Base-by-base conservation (phyloP, 2,329 filamentous ascomycete species). In the Grosmannia huntii region DNA sequence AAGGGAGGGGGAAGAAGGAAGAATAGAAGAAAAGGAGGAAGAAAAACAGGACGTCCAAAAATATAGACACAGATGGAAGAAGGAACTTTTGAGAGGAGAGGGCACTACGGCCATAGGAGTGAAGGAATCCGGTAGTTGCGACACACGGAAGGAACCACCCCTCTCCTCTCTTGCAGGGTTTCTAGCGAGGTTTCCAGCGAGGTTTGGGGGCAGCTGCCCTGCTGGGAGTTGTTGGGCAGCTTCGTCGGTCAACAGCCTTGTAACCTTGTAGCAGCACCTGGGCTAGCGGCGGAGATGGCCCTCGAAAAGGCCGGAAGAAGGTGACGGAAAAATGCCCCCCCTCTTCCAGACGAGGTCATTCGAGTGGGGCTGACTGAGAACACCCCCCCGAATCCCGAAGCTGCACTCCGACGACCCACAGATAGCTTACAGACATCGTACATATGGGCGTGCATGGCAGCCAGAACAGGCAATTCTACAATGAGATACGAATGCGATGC, bases 341-440 rank as follows among this genome's bases (percentile, higher is more conserved):
- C 33, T 5, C 31, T 7, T n/a, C 36, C 36, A 38, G 36, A 6
- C 33, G 33, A 16, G 57, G 56, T 55, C 50, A 57, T 55, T 54
- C 38, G 52, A 36, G 62, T 63, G 62, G 62, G 61, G 60, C 60
- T 59, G 55, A 59, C 57, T 62, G 57, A 58, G 57, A 56, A 36
- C 38, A 55, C 31, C 51, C 27, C 49, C 54, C 57, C 49, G 49
- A 59, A 55, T 58, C 55, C 60, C 57, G 60, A 61, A 51, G 48
- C 48, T 56, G 54, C 36, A 19, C 27, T 33, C 44, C 52, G 14
- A 25, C 28, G 21, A 27, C 33, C 27, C 10, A 38, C 36, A 23
- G 50, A n/a, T n/a, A 19, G 49, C 49, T 16, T 41, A 23, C 44
- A 46, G 28, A 28, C 7, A 33, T 33, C 31, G 31, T 33, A 33